These are phyloP conservation scores for Tetraselmis chui DNA, from an alignment of 139 green algal genomes.

Conservation along the genomic window DNA sequence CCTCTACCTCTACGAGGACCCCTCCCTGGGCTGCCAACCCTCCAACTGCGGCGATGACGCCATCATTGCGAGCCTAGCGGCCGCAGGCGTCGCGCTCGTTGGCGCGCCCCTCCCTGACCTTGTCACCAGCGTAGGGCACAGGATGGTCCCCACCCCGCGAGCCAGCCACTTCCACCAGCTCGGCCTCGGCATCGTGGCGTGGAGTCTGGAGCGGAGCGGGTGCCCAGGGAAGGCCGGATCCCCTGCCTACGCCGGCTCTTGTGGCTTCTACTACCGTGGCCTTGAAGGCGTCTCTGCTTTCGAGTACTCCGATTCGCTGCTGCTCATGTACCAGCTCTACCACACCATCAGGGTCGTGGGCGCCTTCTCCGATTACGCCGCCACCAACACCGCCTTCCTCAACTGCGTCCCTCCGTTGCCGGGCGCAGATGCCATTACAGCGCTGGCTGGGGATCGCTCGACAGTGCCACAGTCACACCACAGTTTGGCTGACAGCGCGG, in stretches of 20 bases:
- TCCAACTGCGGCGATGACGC: not conserved
- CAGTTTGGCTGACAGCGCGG: too few species aligned
- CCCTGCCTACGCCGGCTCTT: not conserved
- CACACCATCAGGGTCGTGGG: not conserved
- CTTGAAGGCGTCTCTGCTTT: not conserved
- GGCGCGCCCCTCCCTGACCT: not conserved
- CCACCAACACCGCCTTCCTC: not conserved
- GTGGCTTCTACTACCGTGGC: not conserved
- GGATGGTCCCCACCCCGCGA: not conserved
- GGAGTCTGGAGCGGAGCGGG: not conserved
- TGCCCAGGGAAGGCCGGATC: not conserved
- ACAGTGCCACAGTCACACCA: too few species aligned
- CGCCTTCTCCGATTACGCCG: not conserved
- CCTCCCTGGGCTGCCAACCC: not conserved
- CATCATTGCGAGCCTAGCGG: not conserved
- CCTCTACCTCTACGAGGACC: not conserved
- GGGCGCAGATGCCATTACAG: too few species aligned
- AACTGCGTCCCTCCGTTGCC: constrained; percentile 7
- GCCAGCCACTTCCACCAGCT: not conserved
- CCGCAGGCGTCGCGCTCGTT: not conserved
- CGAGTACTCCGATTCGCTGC: not conserved
- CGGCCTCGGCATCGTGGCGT: not conserved
- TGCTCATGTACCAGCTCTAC: constrained; percentile 1
- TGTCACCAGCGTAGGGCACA: not conserved
- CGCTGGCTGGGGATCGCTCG: too few species aligned